Percentiles rank a stretch among this genome's conserved stretches.
phyloP scores from a whole-genome alignment of 495 filamentous ascomycete species.

The Penicillium simplicissimum region DNA sequence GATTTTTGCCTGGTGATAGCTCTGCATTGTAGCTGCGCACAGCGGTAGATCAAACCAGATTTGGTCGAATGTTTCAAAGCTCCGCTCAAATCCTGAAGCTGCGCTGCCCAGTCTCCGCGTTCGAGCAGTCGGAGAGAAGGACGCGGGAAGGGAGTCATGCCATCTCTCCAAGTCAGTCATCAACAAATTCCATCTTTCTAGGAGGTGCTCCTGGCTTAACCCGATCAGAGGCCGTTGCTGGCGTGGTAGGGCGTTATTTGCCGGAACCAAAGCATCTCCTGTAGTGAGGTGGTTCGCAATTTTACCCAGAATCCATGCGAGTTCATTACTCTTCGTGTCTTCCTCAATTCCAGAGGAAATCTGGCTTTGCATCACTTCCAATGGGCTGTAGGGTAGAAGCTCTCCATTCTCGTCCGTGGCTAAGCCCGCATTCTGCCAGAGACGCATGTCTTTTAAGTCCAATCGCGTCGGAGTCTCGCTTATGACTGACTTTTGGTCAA shows the following conservation, averaged over 20 bases:
- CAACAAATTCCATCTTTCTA: neutral
- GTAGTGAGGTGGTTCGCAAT: neutral
- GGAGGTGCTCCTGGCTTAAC: neutral
- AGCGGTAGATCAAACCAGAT: neutral
- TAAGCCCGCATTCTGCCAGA: slow-evolving; percentile 27
- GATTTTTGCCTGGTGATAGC: neutral
- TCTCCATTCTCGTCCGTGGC: slow-evolving; percentile 16
- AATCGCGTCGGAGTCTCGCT: slow-evolving; percentile 25
- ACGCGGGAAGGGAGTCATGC: neutral
- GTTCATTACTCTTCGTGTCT: neutral
- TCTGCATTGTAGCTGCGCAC: neutral
- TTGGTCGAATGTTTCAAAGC: neutral
- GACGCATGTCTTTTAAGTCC: slow-evolving; percentile 22
- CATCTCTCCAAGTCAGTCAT: neutral
- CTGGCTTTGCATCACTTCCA: neutral
- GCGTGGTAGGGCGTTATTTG: neutral
- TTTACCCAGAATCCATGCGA: neutral
- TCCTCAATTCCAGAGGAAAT: neutral
- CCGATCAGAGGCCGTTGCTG: neutral
- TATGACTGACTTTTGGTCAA: slow-evolving; percentile 7
- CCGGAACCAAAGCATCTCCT: neutral
- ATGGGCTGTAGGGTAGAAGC: slow-evolving; percentile 11
- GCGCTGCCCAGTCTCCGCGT: neutral
- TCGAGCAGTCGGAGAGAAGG: neutral
- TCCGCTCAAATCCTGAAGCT: neutral